phyloP scores from a whole-genome alignment of 306 rosid species.

The Medicago ruthenica region DNA sequence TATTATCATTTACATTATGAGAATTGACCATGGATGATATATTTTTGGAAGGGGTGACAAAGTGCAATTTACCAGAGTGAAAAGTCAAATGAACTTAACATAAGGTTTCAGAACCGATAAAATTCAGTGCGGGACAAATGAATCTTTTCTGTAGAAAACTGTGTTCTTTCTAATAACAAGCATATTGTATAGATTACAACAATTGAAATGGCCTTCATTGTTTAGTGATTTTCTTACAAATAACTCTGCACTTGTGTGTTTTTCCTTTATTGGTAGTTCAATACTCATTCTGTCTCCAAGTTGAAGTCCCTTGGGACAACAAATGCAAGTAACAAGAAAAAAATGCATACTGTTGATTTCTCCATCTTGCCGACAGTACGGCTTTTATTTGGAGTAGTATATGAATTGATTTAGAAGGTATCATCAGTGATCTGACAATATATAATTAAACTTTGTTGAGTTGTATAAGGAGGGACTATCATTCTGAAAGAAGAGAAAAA shows the following conservation, averaged over 20 bases:
- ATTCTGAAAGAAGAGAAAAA: constrained; percentile 19
- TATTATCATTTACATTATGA: not conserved
- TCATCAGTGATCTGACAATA: constrained; percentile 3
- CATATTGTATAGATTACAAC: not conserved
- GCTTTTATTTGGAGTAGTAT: constrained; percentile 16
- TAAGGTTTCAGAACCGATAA: not conserved
- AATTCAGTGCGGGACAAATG: constrained; percentile 17
- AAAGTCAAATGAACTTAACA: constrained; percentile 3
- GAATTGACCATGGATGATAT: not conserved
- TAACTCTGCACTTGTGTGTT: not conserved
- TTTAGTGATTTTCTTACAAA: constrained; percentile 22
- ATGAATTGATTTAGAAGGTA: constrained; percentile 18
- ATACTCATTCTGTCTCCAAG: constrained; percentile 5
- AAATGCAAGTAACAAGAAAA: constrained; percentile 28
- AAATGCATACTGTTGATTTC: constrained; percentile 4
- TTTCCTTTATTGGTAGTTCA: constrained; percentile 19
- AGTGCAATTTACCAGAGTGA: not conserved
- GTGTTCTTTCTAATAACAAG: constrained; percentile 20
- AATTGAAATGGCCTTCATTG: constrained; percentile 8
- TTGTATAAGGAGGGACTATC: constrained; percentile 18
- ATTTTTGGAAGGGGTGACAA: not conserved
- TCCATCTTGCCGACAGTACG: constrained; percentile 1
- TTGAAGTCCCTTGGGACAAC: constrained; percentile 20
- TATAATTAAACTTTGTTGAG: constrained; percentile 1
- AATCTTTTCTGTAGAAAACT: not conserved